Evolutionary conservation across 2,329 filamentous ascomycete genomes (phyloP), one percentile per base, ranked within the genome.

Genomic region (Sporothrix mexicana): DNA sequence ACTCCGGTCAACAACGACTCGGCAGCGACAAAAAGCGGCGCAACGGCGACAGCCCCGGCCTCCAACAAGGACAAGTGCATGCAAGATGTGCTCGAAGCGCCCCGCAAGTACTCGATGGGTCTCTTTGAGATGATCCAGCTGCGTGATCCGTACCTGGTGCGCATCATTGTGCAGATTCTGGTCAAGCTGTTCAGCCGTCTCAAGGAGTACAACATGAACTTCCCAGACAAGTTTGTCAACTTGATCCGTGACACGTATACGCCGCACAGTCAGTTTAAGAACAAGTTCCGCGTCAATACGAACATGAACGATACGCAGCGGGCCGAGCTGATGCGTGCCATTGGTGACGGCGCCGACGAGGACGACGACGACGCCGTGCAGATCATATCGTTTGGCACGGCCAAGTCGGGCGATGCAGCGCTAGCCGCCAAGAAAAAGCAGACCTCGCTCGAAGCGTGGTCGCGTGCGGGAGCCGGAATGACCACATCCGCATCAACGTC

Each of bases 81-180:
- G 81, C 82, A 79, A 70, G 78, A 77, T 70, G 85, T 94, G 43
- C 83, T 95, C 20, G 86, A 90, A 69, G 85, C 89, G 15, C 92
- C 93, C 1, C 89, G 88, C 5, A 81, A 82, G 69, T 87, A 82
- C 69, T 84, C 93, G 12, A 88, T 92, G 80, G 90, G 90, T 17
- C 91, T 97, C 82, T 91, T 92, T 51, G 93, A 92, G 79, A 97
- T 97, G 94, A 88, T 99, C 71, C 90, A 96, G 73, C 86, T 99
- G 4, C 92, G 95, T 75, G 96, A 99, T 80, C 87, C 90, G 72
- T 98, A 94, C 81, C 87, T 99, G 8, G 91, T 96, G 49, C 90
- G 88, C 74, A 93, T 93, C 53, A 91, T 95, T 15, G 93, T 97
- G 67, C 91, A 90, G 41, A 88, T 98, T 41, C 88, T 98, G 45